These are phyloP conservation scores for Austroboletus rostrupii DNA, from an alignment of 1,284 basidiomycete species.

Conservation along the genomic window DNA sequence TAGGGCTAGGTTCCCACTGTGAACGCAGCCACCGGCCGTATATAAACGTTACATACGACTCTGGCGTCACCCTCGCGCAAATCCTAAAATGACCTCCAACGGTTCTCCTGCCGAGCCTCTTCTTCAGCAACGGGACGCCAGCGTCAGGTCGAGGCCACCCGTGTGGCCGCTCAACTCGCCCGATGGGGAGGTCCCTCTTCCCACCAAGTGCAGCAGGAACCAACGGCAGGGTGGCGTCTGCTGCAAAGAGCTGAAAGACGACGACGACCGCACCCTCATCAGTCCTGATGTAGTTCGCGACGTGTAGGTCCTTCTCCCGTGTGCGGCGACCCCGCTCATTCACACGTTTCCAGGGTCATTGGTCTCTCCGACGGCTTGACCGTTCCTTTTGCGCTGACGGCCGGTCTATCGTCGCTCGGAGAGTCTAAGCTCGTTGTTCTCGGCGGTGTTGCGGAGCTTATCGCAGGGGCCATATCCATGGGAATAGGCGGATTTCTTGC, in stretches of 20 bases:
- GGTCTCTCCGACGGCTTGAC: constrained; percentile 96
- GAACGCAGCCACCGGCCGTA: not conserved
- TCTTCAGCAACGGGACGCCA: constrained; percentile 8
- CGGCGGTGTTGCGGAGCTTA: constrained; percentile 88
- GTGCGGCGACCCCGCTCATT: constrained; percentile 4
- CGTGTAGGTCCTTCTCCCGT: constrained; percentile 48
- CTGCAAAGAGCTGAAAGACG: constrained; percentile 76
- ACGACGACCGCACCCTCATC: constrained; percentile 74
- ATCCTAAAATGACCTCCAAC: constrained; percentile 19
- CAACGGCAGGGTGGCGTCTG: constrained; percentile 61
- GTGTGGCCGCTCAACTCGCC: constrained; percentile 59
- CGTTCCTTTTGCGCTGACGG: constrained; percentile 87
- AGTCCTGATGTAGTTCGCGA: constrained; percentile 85
- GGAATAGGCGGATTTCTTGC: constrained; percentile 97
- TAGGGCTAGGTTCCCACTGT: constrained; percentile 10
- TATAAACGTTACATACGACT: too few relatives aligned
- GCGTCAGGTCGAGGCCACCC: constrained; percentile 38
- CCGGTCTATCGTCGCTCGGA: constrained; percentile 88
- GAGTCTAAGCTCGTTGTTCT: constrained; percentile 86
- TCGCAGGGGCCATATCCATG: constrained; percentile 96
- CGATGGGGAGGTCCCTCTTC: constrained; percentile 40
- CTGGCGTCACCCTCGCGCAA: not conserved
- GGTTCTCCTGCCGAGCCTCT: constrained; percentile 15
- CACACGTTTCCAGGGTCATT: constrained; percentile 62
- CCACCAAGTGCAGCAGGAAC: constrained; percentile 58